Evolutionary conservation across 495 filamentous ascomycete genomes (phyloP).

Genomic region (Xylaria venustula): DNA sequence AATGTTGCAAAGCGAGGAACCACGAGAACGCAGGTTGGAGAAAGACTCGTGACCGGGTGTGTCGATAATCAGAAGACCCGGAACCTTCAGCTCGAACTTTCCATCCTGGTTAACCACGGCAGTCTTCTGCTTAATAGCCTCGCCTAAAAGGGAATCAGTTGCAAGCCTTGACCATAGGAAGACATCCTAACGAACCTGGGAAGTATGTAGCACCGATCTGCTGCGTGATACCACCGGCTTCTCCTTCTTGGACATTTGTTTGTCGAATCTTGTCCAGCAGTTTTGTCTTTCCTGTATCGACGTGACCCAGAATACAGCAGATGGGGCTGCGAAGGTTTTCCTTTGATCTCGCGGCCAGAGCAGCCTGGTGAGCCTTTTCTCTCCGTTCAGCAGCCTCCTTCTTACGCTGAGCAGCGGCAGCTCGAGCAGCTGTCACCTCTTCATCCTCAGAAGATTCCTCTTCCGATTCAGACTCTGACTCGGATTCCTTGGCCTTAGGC

Average conservation of each 20-base stretch:
- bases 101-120: slow-evolving; percentile 87
- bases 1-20: slow-evolving; percentile 98
- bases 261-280: slow-evolving; percentile 97
- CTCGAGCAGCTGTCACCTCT: slow-evolving; percentile 62
- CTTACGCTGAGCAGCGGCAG: slow-evolving; percentile 71
- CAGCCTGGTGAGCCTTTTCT: slow-evolving; percentile 85
- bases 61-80: slow-evolving; percentile 95
- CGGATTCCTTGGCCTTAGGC: slow-evolving; percentile 38
- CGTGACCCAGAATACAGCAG: slow-evolving; percentile 99
- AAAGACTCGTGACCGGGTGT: slow-evolving; percentile 99
- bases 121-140: slow-evolving; percentile 88
- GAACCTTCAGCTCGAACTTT: slow-evolving; percentile 94
- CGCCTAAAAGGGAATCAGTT: slow-evolving; percentile 46
- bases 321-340: slow-evolving; percentile 96
- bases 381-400: slow-evolving; percentile 88
- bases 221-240: slow-evolving; percentile 99
- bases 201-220: slow-evolving; percentile 99
- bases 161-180: neutral
- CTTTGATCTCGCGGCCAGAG: slow-evolving; percentile 85
- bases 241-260: slow-evolving; percentile 98
- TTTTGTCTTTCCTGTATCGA: slow-evolving; percentile 99
- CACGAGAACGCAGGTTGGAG: slow-evolving; percentile 93
- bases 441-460: slow-evolving; percentile 69
- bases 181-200: slow-evolving; percentile 44
- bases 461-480: slow-evolving; percentile 37